phyloP scores from a whole-genome alignment of 2,329 filamentous ascomycete genomes.

The Clonostachys rosea region DNA sequence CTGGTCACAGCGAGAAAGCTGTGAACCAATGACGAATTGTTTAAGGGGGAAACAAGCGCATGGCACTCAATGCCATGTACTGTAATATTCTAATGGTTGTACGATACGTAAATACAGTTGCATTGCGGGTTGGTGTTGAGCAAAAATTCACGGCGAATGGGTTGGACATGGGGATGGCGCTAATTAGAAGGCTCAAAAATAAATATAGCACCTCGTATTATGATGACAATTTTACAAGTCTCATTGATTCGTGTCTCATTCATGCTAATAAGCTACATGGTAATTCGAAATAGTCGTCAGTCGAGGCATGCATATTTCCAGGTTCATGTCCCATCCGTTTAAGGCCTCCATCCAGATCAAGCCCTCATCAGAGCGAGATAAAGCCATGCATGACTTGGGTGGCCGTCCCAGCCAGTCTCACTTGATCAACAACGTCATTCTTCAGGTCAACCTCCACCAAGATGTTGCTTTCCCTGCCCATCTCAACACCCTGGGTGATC shows the following conservation, averaged over 20 bases:
- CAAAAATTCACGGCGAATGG: too few relatives aligned
- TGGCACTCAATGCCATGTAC: not conserved
- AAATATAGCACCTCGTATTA: too few relatives aligned
- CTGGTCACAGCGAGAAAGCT: too few relatives aligned
- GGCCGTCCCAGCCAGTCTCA: conserved; percentile 26
- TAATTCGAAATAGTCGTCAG: too few relatives aligned
- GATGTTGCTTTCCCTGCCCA: conserved; percentile 54
- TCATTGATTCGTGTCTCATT: too few relatives aligned
- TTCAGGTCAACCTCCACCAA: conserved; percentile 34
- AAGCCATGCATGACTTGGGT: conserved; percentile 26
- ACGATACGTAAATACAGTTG: conserved; percentile 3
- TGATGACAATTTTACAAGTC: too few relatives aligned
- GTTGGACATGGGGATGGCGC: too few relatives aligned
- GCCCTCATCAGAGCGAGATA: conserved; percentile 13
- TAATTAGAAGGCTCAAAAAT: too few relatives aligned
- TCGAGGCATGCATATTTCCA: too few relatives aligned
- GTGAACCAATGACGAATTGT: not conserved
- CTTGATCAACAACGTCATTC: conserved; percentile 17
- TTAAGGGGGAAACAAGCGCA: conserved; percentile 1
- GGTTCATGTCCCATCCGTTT: too few relatives aligned
- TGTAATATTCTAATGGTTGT: conserved; percentile 3
- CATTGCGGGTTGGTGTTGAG: too few relatives aligned
- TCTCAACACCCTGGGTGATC: conserved; percentile 64
- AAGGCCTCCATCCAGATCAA: not conserved
- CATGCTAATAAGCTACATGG: too few relatives aligned